phyloP scores from a whole-genome alignment of 2,329 filamentous ascomycete genomes.

The Elsinoe perseae region DNA sequence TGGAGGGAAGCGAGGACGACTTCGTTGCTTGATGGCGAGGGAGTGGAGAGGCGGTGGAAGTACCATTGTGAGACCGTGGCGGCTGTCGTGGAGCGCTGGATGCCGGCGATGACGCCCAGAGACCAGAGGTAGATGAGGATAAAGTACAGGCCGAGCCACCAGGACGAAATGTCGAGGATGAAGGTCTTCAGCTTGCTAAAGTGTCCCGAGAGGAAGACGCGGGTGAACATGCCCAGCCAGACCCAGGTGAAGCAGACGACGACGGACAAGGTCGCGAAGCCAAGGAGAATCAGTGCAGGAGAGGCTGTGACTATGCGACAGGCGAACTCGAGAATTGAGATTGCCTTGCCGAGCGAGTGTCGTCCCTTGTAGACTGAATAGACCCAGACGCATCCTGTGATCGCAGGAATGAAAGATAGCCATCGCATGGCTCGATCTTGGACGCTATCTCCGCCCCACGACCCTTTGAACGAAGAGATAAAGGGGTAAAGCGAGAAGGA shows the following conservation, averaged over 20 bases:
- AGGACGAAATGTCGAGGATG: conserved; percentile 78
- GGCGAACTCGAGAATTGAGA: conserved; percentile 86
- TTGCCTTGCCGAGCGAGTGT: conserved; percentile 70
- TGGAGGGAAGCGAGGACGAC: conserved; percentile 75
- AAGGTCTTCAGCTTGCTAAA: conserved; percentile 57
- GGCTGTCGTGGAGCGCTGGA: conserved; percentile 85
- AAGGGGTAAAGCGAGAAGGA: conserved; percentile 90
- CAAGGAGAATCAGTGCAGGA: conserved; percentile 73
- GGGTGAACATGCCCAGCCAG: conserved; percentile 94
- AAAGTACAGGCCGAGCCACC: conserved; percentile 92
- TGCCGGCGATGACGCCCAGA: conserved; percentile 72
- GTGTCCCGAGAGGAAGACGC: conserved; percentile 88
- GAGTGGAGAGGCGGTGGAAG: conserved; percentile 81
- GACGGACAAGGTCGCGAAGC: conserved; percentile 64
- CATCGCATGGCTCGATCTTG: conserved; percentile 88
- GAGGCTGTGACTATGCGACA: conserved; percentile 81
- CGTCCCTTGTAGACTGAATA: conserved; percentile 77
- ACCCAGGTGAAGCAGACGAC: conserved; percentile 89
- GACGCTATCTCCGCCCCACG: conserved; percentile 63
- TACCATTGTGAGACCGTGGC: conserved; percentile 99
- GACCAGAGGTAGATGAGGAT: conserved; percentile 95
- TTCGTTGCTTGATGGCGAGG: conserved; percentile 66
- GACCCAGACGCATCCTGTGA: conserved; percentile 69
- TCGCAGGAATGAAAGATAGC: conserved; percentile 67
- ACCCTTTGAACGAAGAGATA: conserved; percentile 76